Evolutionary conservation across 495 filamentous ascomycete genomes (phyloP).

Genomic region (Xylaria sp.): DNA sequence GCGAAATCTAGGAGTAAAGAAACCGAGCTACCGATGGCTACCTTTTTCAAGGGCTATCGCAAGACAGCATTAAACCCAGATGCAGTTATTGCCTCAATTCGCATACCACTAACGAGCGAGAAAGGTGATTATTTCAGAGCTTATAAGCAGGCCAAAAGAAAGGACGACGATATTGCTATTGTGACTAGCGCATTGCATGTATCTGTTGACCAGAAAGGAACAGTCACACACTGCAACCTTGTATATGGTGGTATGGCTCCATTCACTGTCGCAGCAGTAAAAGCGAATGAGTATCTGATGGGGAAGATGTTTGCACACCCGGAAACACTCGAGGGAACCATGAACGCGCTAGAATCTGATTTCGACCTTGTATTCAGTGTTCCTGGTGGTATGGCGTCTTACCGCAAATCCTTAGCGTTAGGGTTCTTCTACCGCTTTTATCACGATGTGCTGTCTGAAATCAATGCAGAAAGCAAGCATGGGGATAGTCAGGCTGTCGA

Average conservation of each 20-base stretch:
- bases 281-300: slow-evolving; percentile 69
- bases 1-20: slow-evolving; percentile 75
- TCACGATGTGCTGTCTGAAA: slow-evolving; percentile 63
- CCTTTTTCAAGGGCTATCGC: slow-evolving; percentile 93
- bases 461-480: slow-evolving; percentile 50
- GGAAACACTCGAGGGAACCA: slow-evolving; percentile 82
- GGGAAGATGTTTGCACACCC: slow-evolving; percentile 83
- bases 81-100: slow-evolving; percentile 83
- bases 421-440: slow-evolving; percentile 92
- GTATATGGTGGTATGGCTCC: slow-evolving; percentile 93
- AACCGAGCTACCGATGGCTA: slow-evolving; percentile 84
- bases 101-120: slow-evolving; percentile 75
- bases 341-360: slow-evolving; percentile 85
- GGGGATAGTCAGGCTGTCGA: slow-evolving; percentile 65
- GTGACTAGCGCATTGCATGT: slow-evolving; percentile 85
- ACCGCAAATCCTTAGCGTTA: slow-evolving; percentile 86
- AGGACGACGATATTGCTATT: slow-evolving; percentile 97
- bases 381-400: slow-evolving; percentile 95
- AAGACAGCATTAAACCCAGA: slow-evolving; percentile 81
- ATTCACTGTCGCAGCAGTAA: slow-evolving; percentile 81
- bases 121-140: slow-evolving; percentile 75
- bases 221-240: slow-evolving; percentile 74
- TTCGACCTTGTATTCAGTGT: slow-evolving; percentile 87
- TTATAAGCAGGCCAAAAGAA: slow-evolving; percentile 95
- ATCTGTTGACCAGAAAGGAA: slow-evolving; percentile 65